A percentile compares a stretch with the other conserved stretches of the same genome.
Evolutionary conservation across 2,329 filamentous ascomycete genomes (phyloP).

Genomic region (Penicillium sp.): DNA sequence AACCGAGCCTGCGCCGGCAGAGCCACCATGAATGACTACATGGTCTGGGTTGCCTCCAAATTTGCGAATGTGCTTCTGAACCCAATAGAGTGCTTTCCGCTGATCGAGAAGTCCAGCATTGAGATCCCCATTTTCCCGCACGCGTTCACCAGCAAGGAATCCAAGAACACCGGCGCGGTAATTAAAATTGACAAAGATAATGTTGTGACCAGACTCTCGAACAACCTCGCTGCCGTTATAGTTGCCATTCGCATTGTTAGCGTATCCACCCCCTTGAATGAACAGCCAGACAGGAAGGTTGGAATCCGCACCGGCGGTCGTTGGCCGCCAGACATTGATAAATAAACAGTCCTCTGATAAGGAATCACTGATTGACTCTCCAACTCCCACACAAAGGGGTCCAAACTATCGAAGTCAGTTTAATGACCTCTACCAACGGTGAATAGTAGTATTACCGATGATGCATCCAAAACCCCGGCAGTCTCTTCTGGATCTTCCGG

Average conservation of each 20-base stretch:
- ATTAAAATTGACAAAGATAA: conserved; percentile 69
- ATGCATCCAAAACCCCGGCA: conserved; percentile 48
- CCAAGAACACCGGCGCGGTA: conserved; percentile 65
- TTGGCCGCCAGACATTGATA: conserved; percentile 34
- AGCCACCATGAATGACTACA: conserved; percentile 61
- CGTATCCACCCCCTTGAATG: conserved; percentile 60
- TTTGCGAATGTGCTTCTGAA: conserved; percentile 54
- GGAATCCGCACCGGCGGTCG: conserved; percentile 33
- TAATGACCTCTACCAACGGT: too few relatives aligned
- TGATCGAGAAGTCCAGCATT: conserved; percentile 66
- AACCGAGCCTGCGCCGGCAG: conserved; percentile 60
- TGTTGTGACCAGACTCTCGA: conserved; percentile 52
- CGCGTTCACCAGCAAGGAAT: conserved; percentile 58
- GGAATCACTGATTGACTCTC: conserved; percentile 59
- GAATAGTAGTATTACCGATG: conserved; percentile 38
- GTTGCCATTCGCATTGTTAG: conserved; percentile 49
- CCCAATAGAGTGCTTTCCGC: conserved; percentile 59
- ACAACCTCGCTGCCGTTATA: conserved; percentile 59
- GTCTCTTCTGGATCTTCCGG: conserved; percentile 55
- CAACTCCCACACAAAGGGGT: conserved; percentile 61
- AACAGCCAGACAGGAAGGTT: conserved; percentile 61
- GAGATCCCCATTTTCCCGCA: conserved; percentile 55
- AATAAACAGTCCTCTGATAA: conserved; percentile 38
- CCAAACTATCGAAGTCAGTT: conserved; percentile 21
- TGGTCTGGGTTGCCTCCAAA: conserved; percentile 60